A percentile compares a stretch with the other conserved stretches of the same genome.
Evolutionary conservation across 2,329 filamentous ascomycete species (phyloP).

Genomic region (Xylariaceae sp.): DNA sequence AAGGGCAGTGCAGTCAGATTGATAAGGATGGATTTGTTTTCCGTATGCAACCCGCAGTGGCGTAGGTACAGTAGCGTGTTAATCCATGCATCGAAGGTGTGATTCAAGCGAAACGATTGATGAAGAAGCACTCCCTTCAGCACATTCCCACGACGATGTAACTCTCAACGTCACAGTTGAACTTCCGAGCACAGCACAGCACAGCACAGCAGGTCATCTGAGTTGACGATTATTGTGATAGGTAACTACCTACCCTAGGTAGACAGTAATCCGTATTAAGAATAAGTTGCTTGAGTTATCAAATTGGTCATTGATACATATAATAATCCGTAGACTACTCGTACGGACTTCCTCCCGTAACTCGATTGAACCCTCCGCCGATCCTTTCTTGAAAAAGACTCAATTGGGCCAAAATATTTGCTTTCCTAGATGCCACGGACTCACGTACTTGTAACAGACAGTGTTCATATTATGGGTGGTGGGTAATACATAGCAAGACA

Average conservation of each 20-base stretch:
- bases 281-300: background rate
- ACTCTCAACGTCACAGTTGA: too few species aligned
- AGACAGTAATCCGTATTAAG: background rate
- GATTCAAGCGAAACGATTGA: too few species aligned
- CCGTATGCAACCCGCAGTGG: too few species aligned
- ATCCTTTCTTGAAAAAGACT: background rate
- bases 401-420: background rate
- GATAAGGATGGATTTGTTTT: too few species aligned
- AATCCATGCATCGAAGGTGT: too few species aligned
- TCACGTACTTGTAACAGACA: background rate
- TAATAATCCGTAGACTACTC: slow-evolving; percentile 1
- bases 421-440: background rate
- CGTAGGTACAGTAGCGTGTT: too few species aligned
- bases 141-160: too few species aligned
- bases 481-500: background rate
- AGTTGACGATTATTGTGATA: background rate
- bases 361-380: background rate
- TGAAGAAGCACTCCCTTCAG: too few species aligned
- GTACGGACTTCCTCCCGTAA: background rate
- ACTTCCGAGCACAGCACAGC: too few species aligned
- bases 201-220: background rate
- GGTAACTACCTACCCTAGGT: background rate
- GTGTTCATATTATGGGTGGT: background rate
- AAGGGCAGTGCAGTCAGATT: too few species aligned
- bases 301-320: background rate